Evolutionary conservation across 345 rosid genomes (phyloP), one percentile per base, ranked within the genome.

Genomic region (Euphorbia pulcherrima): DNA sequence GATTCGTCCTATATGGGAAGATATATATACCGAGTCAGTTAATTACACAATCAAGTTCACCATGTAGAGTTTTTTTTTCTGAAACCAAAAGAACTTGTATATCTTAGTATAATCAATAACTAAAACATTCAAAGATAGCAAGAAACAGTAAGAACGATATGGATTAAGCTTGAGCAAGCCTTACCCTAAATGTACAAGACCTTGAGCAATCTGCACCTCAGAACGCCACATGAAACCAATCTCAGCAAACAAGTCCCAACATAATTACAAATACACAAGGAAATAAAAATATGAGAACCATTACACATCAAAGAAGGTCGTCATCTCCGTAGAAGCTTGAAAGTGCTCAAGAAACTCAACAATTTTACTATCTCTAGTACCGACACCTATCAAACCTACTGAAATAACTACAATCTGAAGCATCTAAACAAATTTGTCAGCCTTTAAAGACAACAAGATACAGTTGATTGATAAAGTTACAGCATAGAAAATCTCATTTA

Each of bases 131-230:
- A 91, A 97, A 1, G 99, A 86, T 50, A 86, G 80, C 77, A 93
- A 84, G 74, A 87, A 82, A 61, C 92, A 86, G 61, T 93, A 96
- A 14, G 98, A 93, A 75, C 90, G 98, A 74, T 86, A 93, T 1
- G 98, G 98, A 64, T 79, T 90, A n/a, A n/a, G n/a, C n/a, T n/a
- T n/a, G n/a, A n/a, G n/a, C n/a, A n/a, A n/a, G 51, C 98, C 98
- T 76, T 93, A 90, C 65, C 97, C 98, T 79, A 93, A 67, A 77
- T 93, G 96, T 68, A 87, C 98, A 7, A 90, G 78, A 60, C 97
- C 98, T 77, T 93, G 98, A 67, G 96, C 98, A 76, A 90, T 85
- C 69, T 94, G 86, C 68, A 93, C 98, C 97, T 93, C 78, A 71
- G 77, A 28, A 68, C 21, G 40, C 61, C 61, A 23, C 64, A 65